These are phyloP conservation scores for Mucor piriformis DNA, from an alignment of 371 early-diverging fungal species.

Conservation along the genomic window DNA sequence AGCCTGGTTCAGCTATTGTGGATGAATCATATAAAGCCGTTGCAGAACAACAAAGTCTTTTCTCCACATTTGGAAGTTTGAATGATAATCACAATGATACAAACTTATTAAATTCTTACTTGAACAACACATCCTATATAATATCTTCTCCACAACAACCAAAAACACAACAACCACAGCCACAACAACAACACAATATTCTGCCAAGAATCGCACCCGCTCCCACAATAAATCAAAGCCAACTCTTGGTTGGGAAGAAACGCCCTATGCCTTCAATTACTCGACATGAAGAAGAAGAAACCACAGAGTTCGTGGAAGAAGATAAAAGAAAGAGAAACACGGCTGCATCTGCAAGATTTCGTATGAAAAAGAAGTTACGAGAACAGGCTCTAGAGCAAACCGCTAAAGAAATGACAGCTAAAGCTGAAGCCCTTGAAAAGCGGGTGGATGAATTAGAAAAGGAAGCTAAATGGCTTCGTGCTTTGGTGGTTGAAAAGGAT, in stretches of 20 bases:
- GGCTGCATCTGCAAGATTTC: slow-evolving; percentile 93
- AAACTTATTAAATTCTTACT: background rate
- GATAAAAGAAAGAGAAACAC: slow-evolving; percentile 95
- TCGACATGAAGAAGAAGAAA: slow-evolving; percentile 3
- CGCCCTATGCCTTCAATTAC: background rate
- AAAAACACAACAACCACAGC: slow-evolving; percentile 11
- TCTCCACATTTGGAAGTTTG: slow-evolving; percentile 10
- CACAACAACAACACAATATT: slow-evolving; percentile 2
- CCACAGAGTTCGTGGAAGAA: slow-evolving; percentile 52
- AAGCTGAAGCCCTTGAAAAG: slow-evolving; percentile 73
- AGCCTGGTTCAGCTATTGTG: slow-evolving; percentile 46
- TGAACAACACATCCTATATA: background rate
- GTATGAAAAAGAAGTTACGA: slow-evolving; percentile 88
- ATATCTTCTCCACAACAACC: slow-evolving; percentile 6
- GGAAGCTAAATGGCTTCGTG: slow-evolving; percentile 91
- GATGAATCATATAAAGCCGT: slow-evolving; percentile 25
- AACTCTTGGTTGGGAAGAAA: slow-evolving; percentile 2
- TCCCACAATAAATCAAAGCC: slow-evolving; percentile 5
- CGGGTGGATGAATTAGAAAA: slow-evolving; percentile 83
- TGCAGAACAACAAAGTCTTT: slow-evolving; percentile 15
- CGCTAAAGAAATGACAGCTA: slow-evolving; percentile 80
- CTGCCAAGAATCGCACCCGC: slow-evolving; percentile 48
- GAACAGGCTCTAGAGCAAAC: slow-evolving; percentile 86
- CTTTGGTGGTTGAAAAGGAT: slow-evolving; percentile 83
- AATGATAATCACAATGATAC: background rate